Conservation (phyloP, 2,329 filamentous ascomycete genomes). For the Aspergillus bombycis region DNA sequence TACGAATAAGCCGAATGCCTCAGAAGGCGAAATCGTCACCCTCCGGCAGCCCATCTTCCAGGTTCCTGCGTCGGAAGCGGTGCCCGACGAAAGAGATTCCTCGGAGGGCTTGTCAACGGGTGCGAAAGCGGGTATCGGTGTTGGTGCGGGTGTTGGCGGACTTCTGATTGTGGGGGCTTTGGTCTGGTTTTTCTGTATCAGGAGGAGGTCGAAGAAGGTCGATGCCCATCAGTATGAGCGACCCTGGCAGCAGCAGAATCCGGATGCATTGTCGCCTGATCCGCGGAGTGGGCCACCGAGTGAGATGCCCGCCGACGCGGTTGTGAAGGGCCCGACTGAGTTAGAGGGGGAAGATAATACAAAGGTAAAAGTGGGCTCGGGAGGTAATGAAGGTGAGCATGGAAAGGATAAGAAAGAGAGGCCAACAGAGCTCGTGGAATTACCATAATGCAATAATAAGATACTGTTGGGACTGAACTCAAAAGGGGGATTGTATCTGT, state of each 20-base stretch:
- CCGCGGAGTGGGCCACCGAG: not conserved
- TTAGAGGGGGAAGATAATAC: not conserved
- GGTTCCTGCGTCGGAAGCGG: not conserved
- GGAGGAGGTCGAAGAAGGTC: not conserved
- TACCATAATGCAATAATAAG: not conserved
- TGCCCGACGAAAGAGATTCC: not conserved
- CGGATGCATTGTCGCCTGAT: not conserved
- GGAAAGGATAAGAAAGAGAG: not conserved
- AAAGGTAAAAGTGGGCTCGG: not conserved
- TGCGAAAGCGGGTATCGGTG: not conserved
- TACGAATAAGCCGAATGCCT: not conserved
- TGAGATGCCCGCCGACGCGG: not conserved
- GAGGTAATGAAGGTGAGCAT: not conserved
- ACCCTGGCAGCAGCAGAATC: not conserved
- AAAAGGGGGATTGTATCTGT: not conserved
- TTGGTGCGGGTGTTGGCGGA: not conserved
- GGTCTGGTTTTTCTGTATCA: not conserved
- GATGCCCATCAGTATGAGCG: not conserved
- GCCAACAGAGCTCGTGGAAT: not conserved
- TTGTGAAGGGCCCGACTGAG: not conserved
- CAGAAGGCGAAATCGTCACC: not conserved
- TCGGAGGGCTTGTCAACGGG: not conserved
- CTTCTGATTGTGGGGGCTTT: not conserved
- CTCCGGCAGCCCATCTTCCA: not conserved
- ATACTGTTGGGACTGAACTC: not conserved